A percentile compares a stretch with the other conserved stretches of the same genome.
phyloP scores from a whole-genome alignment of 1,284 basidiomycete species.

The Cryptococcus sp. region DNA sequence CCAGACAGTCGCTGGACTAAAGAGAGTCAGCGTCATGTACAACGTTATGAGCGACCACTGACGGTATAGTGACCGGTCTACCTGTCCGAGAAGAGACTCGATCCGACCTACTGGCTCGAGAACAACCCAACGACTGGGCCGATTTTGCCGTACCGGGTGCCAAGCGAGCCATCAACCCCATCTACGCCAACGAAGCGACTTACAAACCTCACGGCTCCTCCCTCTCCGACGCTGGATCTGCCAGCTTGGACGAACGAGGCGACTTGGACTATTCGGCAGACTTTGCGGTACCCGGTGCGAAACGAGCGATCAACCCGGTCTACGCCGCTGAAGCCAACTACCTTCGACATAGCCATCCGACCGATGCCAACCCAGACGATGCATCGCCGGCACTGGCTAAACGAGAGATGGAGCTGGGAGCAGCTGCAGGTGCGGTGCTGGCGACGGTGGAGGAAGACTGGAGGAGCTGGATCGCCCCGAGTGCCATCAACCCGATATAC shows the following conservation, averaged over 20 bases:
- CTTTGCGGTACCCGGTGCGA: too few relatives aligned
- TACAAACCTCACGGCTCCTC: neutral
- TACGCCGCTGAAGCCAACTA: neutral
- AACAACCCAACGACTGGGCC: too few relatives aligned
- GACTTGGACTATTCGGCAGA: too few relatives aligned
- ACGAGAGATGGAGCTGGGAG: neutral
- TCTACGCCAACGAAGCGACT: neutral
- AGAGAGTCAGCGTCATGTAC: too few relatives aligned
- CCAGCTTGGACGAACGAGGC: neutral
- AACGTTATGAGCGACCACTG: too few relatives aligned
- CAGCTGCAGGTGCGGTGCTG: too few relatives aligned
- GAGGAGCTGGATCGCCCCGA: neutral
- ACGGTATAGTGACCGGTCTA: too few relatives aligned
- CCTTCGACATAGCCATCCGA: neutral
- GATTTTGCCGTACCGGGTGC: too few relatives aligned
- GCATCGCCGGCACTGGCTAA: neutral
- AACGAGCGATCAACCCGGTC: neutral
- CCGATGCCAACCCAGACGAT: neutral
- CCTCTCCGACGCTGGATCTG: neutral
- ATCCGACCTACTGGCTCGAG: too few relatives aligned
- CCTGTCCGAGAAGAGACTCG: too few relatives aligned
- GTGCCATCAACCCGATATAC: slow-evolving; percentile 4
- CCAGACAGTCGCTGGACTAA: too few relatives aligned
- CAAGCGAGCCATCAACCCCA: neutral
- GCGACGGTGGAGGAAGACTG: neutral